Conservation (phyloP, 805 yeast species). For the Wickerhamiella domercqiae region DNA sequence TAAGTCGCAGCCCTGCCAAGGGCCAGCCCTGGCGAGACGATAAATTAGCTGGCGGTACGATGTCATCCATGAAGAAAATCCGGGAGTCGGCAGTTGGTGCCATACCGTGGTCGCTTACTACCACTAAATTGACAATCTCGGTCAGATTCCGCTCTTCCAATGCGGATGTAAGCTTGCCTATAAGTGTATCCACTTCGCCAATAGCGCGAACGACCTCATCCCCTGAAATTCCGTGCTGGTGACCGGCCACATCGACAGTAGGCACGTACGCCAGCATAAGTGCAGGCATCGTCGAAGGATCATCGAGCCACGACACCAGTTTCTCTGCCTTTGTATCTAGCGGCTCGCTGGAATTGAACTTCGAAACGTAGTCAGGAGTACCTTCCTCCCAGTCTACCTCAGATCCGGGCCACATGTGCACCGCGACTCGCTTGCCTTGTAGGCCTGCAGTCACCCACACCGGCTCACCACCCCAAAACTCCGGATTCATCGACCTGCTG, state of each 20-base stretch:
- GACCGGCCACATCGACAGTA: constrained; percentile 67
- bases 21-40: constrained; percentile 76
- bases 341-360: constrained; percentile 48
- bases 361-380: constrained; percentile 42
- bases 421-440: constrained; percentile 50
- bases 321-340: constrained; percentile 42
- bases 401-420: constrained; percentile 97
- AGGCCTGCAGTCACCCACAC: constrained; percentile 62
- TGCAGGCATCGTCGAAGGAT: constrained; percentile 44
- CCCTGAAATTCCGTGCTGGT: constrained; percentile 54
- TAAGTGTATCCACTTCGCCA: constrained; percentile 46
- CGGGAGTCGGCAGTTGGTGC: constrained; percentile 66
- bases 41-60: constrained; percentile 38
- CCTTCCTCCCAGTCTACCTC: constrained; percentile 45
- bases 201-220: constrained; percentile 39
- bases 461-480: constrained; percentile 86
- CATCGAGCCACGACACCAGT: constrained; percentile 54
- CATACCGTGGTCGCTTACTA: constrained; percentile 91
- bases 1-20: constrained; percentile 60
- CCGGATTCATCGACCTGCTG: constrained; percentile 33
- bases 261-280: constrained; percentile 67
- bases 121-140: constrained; percentile 52
- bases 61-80: constrained; percentile 55
- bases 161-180: constrained; percentile 35
- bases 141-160: constrained; percentile 40